Conservation (phyloP, 208 protist genomes). For the Trypanosoma boissoni region DNA sequence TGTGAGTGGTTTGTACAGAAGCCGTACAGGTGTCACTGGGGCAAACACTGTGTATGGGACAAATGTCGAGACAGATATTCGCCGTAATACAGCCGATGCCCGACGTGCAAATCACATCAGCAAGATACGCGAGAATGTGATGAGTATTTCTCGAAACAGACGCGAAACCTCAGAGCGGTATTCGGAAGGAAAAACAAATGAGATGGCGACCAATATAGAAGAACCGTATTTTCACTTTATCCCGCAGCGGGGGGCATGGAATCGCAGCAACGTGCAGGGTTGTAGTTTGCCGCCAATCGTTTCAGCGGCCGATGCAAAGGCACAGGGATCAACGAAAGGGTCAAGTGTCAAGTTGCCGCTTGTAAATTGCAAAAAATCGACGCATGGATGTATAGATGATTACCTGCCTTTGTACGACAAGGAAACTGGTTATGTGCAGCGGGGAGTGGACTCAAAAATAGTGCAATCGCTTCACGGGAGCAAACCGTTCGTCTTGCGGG, state of each 20-base stretch:
- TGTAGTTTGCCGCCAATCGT: slow-evolving; percentile 12
- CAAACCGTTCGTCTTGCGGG: slow-evolving; percentile 42
- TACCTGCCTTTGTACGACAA: slow-evolving; percentile 27
- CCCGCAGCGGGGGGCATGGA: slow-evolving; percentile 15
- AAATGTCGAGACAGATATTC: slow-evolving; percentile 57
- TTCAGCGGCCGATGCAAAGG: not conserved
- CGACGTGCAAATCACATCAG: slow-evolving; percentile 17
- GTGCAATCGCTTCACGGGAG: slow-evolving; percentile 41
- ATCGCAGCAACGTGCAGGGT: slow-evolving; percentile 10
- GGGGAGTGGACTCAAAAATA: slow-evolving; percentile 41
- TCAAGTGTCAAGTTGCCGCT: not conserved
- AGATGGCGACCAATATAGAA: not conserved
- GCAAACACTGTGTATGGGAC: slow-evolving; percentile 27
- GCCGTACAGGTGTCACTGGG: slow-evolving; percentile 2
- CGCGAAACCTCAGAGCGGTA: not conserved
- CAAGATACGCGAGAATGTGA: slow-evolving; percentile 18
- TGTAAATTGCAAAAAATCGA: not conserved
- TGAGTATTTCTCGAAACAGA: not conserved
- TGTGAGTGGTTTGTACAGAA: slow-evolving; percentile 46
- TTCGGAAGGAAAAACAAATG: not conserved
- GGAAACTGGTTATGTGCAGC: slow-evolving; percentile 32
- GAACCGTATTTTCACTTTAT: not conserved
- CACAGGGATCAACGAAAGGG: not conserved
- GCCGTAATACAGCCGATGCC: slow-evolving; percentile 18
- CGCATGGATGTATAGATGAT: slow-evolving; percentile 21